Base-by-base conservation (phyloP, 768 basidiomycete genomes). In the Gymnopilus dilepis region DNA sequence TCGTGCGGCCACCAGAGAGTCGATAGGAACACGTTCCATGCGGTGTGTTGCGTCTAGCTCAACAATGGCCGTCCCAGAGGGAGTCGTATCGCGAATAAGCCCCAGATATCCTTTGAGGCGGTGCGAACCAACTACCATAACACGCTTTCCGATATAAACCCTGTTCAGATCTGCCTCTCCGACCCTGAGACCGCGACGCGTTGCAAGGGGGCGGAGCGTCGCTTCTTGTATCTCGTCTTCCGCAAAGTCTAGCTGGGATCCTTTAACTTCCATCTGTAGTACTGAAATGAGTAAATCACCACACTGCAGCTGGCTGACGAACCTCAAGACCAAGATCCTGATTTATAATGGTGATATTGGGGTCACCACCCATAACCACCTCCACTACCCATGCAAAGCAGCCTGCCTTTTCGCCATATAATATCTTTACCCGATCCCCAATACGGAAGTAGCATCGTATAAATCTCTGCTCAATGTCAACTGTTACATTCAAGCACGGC, bases 131-230 rank as follows among this genome's bases (percentile, higher is more conserved):
- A 41, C 40, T 8, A 59, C 45, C 1, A 50, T 9, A 34, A 58
- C 57, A 15, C 26, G 12, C 24, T 58, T 58, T 4, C 57, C 57
- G 7, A 48, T 50, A 15, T 48, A 50, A n/a, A 58, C 47, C 6
- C 22, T 15, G n/a, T 58, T 58, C 1, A 45, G 57, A 24, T 58
- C 47, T n/a, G 21, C 6, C 13, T 21, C 12, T 2, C 56, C 56
- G 4, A 43, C 21, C 8, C 40, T 13, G 19, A 6, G 1, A 8
- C n/a, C 19, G 40, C 19, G 19, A 6, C 19, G 11, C 15, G 6
- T 6, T 41, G 6, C 6, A 22, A 17, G 21, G 7, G 42, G 42
- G 19, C 42, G 21, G 8, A 43, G 21, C 17, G 13, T 43, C 19
- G 2, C 21, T 19, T 8, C n/a, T 19, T 9, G 2, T 8, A 22